Evolutionary conservation across 2,329 filamentous ascomycete species (phyloP).

Genomic region (Dactylonectria macrodidyma): DNA sequence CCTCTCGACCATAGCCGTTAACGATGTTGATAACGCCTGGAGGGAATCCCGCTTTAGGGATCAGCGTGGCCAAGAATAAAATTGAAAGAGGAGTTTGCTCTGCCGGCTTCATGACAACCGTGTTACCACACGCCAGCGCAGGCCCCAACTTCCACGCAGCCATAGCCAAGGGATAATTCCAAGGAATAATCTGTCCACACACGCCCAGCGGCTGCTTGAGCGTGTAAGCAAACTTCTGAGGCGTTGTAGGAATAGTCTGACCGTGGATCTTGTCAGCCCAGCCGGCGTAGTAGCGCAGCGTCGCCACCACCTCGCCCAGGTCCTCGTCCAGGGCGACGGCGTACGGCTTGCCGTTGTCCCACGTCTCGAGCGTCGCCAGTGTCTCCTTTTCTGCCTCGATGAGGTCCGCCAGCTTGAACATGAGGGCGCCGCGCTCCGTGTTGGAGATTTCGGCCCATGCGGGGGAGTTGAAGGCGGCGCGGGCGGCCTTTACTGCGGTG

Average conservation of each 20-base stretch:
- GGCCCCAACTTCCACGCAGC: constrained; percentile 82
- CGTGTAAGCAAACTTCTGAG: constrained; percentile 78
- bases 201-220: constrained; percentile 79
- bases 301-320: constrained; percentile 57
- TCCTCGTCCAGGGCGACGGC: constrained; percentile 74
- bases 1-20: constrained; percentile 76
- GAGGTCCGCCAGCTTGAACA: constrained; percentile 79
- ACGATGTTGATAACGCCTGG: constrained; percentile 80
- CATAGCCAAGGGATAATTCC: constrained; percentile 82
- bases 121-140: constrained; percentile 72
- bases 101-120: constrained; percentile 73
- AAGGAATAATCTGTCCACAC: constrained; percentile 78
- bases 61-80: constrained; percentile 72
- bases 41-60: constrained; percentile 80
- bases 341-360: constrained; percentile 82
- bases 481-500: constrained; percentile 60
- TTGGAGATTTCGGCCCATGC: constrained; percentile 58
- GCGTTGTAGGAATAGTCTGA: constrained; percentile 76
- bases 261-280: constrained; percentile 81
- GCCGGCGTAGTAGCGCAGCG: constrained; percentile 77
- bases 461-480: constrained; percentile 67
- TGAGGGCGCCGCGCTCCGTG: constrained; percentile 76
- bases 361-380: constrained; percentile 73
- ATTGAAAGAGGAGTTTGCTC: constrained; percentile 74
- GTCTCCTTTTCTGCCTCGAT: constrained; percentile 72